Base-by-base conservation (phyloP, 2,329 filamentous ascomycete genomes). In the Bretziella fagacearum region DNA sequence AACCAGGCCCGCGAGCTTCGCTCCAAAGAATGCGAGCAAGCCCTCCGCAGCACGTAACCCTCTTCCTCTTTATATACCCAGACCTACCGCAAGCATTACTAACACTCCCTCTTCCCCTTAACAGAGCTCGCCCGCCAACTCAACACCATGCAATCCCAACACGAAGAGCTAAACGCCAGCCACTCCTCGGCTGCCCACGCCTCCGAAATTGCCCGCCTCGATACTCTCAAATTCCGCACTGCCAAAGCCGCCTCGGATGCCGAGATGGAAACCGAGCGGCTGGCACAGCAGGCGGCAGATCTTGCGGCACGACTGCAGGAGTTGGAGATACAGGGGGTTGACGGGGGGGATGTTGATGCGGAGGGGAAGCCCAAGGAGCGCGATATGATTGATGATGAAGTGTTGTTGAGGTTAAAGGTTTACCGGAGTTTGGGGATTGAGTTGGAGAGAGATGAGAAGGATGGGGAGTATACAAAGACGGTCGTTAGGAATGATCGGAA, bases 191-290 rank as follows among this genome's bases (percentile, higher is more conserved):
- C 79, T 4, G 77, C 76, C 51, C 89, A 96, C 65, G 85, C 87
- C 4, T 78, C 77, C 29, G 77, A 84, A 58, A 94, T 96, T 52
- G 72, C 91, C 17, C 74, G 81, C 33, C 78, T 95, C 52, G 89
- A 96, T 63, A 93, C 85, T 1, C 79, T 87, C 55, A 95, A 95
- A 59, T 96, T 96, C 65, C 80, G 86, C 55, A 80, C 85, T 49
- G 89, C 89, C n/a, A 96, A 96, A 63, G 77, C 83, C 13, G 85
- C 84, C 0, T 81, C 76, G 1, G 89, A 96, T 60, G 69, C 91
- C 5, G 87, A 95, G 66, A 86, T 89, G 58, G 91, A 98, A 65
- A 82, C 83, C n/a, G 89, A 96, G 67, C 73, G 89, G n/a, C 67
- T 96, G 39, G 78, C 83, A 48, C 74, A 77, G 4, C 84, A 93